Conservation (phyloP, 768 basidiomycete genomes). For the Leccinum subtestaceum region DNA sequence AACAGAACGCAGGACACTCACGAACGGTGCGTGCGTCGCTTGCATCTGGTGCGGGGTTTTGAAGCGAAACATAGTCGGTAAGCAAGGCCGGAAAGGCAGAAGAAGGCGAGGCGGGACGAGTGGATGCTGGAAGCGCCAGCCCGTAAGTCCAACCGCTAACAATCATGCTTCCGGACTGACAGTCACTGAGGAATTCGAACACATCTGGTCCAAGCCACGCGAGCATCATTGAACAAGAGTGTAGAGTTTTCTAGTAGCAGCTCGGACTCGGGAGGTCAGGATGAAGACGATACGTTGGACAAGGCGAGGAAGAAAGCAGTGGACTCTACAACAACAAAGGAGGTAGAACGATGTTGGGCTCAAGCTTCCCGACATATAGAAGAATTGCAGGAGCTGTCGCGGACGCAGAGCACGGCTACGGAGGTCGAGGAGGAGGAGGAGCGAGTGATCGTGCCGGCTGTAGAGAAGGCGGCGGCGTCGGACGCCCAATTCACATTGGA, state of each 20-base stretch:
- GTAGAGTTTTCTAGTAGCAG: background rate
- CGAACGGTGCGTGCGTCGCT: background rate
- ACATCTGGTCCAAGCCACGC: background rate
- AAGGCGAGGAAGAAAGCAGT: background rate
- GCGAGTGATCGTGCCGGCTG: too few relatives aligned
- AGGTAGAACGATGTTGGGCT: background rate
- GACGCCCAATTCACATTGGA: too few relatives aligned
- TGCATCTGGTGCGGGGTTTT: background rate
- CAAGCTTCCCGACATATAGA: background rate
- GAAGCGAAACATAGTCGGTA: background rate
- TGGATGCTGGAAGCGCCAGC: background rate
- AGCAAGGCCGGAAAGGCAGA: too few relatives aligned
- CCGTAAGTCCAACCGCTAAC: background rate
- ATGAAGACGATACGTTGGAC: background rate
- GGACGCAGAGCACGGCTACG: too few relatives aligned
- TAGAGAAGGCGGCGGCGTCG: too few relatives aligned
- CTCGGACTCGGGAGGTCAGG: background rate
- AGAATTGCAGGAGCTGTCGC: too few relatives aligned
- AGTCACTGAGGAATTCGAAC: background rate
- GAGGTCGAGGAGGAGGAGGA: too few relatives aligned
- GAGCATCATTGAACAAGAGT: background rate
- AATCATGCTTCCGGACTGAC: background rate
- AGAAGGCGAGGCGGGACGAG: background rate
- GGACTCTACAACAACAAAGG: background rate
- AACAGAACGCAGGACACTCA: background rate